Base-by-base conservation (phyloP, 2,329 filamentous ascomycete species). In the Fusarium mangiferae region DNA sequence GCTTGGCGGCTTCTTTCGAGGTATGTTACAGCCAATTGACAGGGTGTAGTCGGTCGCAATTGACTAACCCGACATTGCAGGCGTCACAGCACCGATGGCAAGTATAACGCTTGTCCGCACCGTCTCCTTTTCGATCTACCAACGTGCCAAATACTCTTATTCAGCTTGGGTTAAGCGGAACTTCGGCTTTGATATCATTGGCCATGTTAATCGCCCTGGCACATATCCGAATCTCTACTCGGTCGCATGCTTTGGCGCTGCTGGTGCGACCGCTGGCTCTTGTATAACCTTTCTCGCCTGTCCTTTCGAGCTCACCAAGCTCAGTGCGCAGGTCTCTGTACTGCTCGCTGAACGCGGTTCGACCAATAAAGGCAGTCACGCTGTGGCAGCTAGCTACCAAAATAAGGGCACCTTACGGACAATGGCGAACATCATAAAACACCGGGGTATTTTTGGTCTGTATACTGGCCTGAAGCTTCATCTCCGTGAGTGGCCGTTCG, bases 301-400 rank as follows among this genome's bases (percentile, higher is more conserved):
- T 79, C 94, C 94, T 3, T 97, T 97, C 80, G 94, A 97, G 82
- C 87, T 97, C 81, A 95, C 93, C n/a, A 97, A 97, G 82, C 87
- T 96, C 67, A 95, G 93, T 81, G 93, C 94, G 22, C 94, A 97
- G 81, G 92, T 96, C 26, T 95, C 94, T 4, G 92, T 95, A 17
- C 85, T 96, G 67, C 90, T 95, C 84, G 92, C 92, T 24, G 81
- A 84, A 64, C 80, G 82, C 12, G 81, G 81, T 20, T 78, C 76
- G 13, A 75, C 75, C 24, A 79, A 73, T 57, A 79, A 82, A 55
- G 85, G 88, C 73, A 89, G 86, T 76, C 90, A 88, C 73, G 87
- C 87, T 18, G 87, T 92, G 57, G 90, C 90, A 28, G 84, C 88
- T 62, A 94, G 91, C 81, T 94, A 94, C 79, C 90, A 93, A 81